A percentile compares a stretch with the other conserved stretches of the same genome.
phyloP scores from a whole-genome alignment of 2,329 filamentous ascomycete genomes.

The Exophiala spinifera region DNA sequence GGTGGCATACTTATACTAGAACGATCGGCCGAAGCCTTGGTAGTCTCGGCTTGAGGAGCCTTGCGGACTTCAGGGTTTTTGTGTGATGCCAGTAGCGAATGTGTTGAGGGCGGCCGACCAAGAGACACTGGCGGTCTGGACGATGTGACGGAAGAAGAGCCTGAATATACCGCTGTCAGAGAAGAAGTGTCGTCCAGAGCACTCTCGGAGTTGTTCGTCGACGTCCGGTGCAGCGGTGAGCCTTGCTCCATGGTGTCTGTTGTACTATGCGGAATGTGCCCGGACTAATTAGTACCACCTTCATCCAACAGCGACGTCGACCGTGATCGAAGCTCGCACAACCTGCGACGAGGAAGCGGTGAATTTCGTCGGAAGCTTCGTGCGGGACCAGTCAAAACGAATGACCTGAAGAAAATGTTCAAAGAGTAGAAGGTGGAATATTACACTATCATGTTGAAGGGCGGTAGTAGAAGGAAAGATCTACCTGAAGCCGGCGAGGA shows the following conservation, averaged over 20 bases:
- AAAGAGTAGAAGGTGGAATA: background rate
- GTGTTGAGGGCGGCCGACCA: constrained; percentile 27
- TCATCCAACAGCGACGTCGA: no score
- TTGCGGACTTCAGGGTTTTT: constrained; percentile 39
- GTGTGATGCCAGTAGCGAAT: constrained; percentile 48
- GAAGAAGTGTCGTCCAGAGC: constrained; percentile 16
- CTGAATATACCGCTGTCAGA: constrained; percentile 18
- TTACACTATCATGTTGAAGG: background rate
- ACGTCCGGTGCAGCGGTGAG: constrained; percentile 19
- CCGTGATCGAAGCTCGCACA: no score
- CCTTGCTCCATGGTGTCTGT: constrained; percentile 12
- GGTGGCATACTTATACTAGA: constrained; percentile 65
- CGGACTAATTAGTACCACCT: no score
- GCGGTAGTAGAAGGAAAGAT: background rate
- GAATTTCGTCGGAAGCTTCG: no score
- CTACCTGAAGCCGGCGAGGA: background rate
- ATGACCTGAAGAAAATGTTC: background rate
- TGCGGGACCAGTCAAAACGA: no score
- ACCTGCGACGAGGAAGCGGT: no score
- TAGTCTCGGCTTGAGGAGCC: constrained; percentile 61
- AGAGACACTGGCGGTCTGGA: constrained; percentile 1
- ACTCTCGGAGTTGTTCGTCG: constrained; percentile 21
- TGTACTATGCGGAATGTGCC: no score
- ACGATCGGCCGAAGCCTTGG: constrained; percentile 56
- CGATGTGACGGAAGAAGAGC: constrained; percentile 18